These are phyloP conservation scores for Crithidia expoeki DNA, from an alignment of 208 protist genomes.

Conservation along the genomic window DNA sequence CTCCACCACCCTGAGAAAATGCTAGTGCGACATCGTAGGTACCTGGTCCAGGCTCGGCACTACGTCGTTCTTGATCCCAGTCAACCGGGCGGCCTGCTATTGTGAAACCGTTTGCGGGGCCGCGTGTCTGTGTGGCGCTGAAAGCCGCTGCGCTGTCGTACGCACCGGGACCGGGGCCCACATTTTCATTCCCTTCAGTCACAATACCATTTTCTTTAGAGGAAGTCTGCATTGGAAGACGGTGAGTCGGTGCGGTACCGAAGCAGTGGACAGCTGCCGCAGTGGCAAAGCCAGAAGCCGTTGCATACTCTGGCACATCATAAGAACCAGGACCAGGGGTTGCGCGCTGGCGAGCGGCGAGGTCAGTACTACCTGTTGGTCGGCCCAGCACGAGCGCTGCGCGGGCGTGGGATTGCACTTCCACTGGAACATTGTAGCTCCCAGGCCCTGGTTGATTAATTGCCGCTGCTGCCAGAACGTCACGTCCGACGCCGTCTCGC, in stretches of 20 bases:
- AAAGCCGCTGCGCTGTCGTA: conserved; percentile 31
- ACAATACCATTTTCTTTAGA: too few relatives aligned
- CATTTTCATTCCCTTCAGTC: not conserved
- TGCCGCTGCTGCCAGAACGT: not conserved
- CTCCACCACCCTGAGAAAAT: too few relatives aligned
- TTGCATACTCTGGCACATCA: conserved; percentile 9
- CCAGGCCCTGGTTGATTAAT: conserved; percentile 37
- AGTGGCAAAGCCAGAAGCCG: not conserved
- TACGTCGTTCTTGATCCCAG: not conserved
- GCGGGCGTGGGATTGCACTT: conserved; percentile 19
- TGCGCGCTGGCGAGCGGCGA: not conserved
- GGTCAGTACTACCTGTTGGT: not conserved
- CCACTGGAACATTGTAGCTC: conserved; percentile 43
- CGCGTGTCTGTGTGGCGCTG: conserved; percentile 12
- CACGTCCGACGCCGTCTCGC: not conserved
- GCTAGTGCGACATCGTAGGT: conserved; percentile 17
- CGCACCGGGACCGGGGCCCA: conserved; percentile 34
- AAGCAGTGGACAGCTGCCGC: conserved; percentile 19
- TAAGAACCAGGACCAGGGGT: conserved; percentile 65
- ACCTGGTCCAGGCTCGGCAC: conserved; percentile 29
- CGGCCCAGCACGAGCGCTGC: conserved; percentile 19
- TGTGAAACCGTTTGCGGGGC: conserved; percentile 13
- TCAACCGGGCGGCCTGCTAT: conserved; percentile 16
- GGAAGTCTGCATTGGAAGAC: not conserved
- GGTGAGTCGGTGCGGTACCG: conserved; percentile 18